Evolutionary conservation across 371 early-diverging fungal genomes (phyloP).

Genomic region (Capniomyces stellatus): DNA sequence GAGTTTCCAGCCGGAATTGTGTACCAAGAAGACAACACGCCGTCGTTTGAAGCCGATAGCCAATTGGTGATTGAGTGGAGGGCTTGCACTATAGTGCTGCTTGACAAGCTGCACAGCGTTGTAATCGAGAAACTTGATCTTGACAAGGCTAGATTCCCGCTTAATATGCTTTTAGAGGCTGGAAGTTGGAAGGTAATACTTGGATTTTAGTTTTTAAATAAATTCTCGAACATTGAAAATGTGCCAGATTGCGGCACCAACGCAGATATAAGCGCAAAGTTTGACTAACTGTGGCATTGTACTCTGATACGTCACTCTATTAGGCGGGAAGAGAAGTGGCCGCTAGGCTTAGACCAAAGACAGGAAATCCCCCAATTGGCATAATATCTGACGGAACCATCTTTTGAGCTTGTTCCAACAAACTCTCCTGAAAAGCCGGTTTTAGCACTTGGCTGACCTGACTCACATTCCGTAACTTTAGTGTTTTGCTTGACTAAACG

Average conservation of each 20-base stretch:
- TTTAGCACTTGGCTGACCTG: too few species aligned
- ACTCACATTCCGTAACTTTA: too few species aligned
- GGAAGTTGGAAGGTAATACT: slow-evolving; percentile 57
- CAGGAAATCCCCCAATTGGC: slow-evolving; percentile 74
- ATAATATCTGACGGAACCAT: slow-evolving; percentile 63
- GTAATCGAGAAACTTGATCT: slow-evolving; percentile 41
- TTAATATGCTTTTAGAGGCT: slow-evolving; percentile 78
- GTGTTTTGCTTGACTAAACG: too few species aligned
- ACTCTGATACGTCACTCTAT: not conserved
- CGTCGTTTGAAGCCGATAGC: slow-evolving; percentile 58
- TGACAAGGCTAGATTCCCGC: slow-evolving; percentile 30
- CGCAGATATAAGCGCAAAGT: not conserved
- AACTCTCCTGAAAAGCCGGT: too few species aligned
- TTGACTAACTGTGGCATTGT: slow-evolving; percentile 26
- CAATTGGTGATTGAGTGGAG: slow-evolving; percentile 84
- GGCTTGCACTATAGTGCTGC: slow-evolving; percentile 63
- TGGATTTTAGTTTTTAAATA: not conserved
- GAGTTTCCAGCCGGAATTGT: slow-evolving; percentile 8
- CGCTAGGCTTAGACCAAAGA: slow-evolving; percentile 44
- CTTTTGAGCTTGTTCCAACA: slow-evolving; percentile 30
- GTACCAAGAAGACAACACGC: slow-evolving; percentile 22
- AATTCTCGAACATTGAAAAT: not conserved
- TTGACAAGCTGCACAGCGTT: slow-evolving; percentile 50
- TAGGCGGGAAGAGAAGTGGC: slow-evolving; percentile 74
- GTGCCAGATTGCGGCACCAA: not conserved